Conservation (phyloP, 2,329 filamentous ascomycete genomes). For the Clonostachys chloroleuca region DNA sequence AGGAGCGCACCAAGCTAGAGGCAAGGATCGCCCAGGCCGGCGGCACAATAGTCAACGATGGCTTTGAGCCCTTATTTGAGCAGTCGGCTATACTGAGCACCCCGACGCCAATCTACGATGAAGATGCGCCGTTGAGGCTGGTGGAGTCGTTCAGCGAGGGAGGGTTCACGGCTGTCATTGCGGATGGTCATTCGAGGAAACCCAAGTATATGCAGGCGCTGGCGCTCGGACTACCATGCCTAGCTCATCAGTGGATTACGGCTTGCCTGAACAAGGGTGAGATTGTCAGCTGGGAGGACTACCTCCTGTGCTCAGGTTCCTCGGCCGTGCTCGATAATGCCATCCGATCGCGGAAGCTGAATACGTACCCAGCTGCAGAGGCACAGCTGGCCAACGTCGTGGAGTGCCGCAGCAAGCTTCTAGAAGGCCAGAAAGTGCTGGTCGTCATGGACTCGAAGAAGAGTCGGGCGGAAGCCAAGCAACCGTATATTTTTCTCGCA, state of each 20-base stretch:
- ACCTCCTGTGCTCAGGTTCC: constrained; percentile 80
- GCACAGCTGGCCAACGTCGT: constrained; percentile 57
- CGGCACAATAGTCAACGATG: constrained; percentile 65
- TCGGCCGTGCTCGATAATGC: constrained; percentile 74
- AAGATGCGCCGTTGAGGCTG: constrained; percentile 41
- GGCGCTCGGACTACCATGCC: constrained; percentile 81
- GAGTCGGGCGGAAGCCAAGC: constrained; percentile 57
- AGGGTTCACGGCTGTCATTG: constrained; percentile 81
- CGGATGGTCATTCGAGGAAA: constrained; percentile 80
- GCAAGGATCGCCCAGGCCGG: constrained; percentile 65
- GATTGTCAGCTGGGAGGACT: constrained; percentile 72
- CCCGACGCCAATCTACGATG: constrained; percentile 18
- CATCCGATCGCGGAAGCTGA: constrained; percentile 68
- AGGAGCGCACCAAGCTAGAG: constrained; percentile 42
- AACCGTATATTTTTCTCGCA: constrained; percentile 76
- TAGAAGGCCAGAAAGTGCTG: constrained; percentile 63
- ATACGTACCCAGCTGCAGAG: constrained; percentile 51
- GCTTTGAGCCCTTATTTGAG: constrained; percentile 80
- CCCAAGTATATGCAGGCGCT: constrained; percentile 94
- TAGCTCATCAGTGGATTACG: constrained; percentile 77
- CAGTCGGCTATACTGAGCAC: constrained; percentile 25
- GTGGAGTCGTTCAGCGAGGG: constrained; percentile 44
- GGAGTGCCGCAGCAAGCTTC: constrained; percentile 52
- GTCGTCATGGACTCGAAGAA: constrained; percentile 59
- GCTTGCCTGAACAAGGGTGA: constrained; percentile 59